These are phyloP conservation scores for Eucalyptus curtisii DNA, from an alignment of 345 rosid genomes.

Conservation along the genomic window DNA sequence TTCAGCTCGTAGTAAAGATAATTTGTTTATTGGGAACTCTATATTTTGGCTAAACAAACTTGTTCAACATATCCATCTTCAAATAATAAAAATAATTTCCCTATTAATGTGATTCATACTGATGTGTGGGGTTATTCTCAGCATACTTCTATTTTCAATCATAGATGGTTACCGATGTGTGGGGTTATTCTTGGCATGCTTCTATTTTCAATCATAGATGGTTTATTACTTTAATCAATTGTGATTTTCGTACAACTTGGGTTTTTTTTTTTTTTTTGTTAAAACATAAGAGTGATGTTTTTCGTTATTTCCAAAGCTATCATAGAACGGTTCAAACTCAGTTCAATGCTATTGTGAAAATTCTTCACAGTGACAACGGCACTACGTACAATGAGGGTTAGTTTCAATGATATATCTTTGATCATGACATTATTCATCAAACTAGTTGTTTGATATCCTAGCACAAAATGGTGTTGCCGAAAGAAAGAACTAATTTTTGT, in stretches of 20 bases:
- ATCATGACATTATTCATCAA: no score
- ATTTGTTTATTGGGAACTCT: neutral
- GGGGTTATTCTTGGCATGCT: neutral
- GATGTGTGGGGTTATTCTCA: neutral
- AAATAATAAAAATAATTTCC: no score
- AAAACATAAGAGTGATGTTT: neutral
- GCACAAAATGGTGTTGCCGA: no score
- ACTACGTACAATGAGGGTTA: no score
- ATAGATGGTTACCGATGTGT: neutral
- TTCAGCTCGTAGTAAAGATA: neutral
- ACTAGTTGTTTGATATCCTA: no score
- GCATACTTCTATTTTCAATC: neutral
- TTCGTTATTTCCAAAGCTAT: neutral
- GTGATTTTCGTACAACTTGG: neutral
- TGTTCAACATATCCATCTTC: neutral
- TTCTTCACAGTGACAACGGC: no score
- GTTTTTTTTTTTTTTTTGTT: neutral
- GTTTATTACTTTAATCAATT: neutral
- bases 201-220: neutral
- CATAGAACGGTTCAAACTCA: no score
- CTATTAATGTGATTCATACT: no score
- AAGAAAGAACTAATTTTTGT: no score
- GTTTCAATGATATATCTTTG: no score
- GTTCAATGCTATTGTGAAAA: no score
- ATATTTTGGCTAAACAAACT: neutral